Base-by-base conservation (phyloP, 83 land plant species). In the Thuja plicata region DNA sequence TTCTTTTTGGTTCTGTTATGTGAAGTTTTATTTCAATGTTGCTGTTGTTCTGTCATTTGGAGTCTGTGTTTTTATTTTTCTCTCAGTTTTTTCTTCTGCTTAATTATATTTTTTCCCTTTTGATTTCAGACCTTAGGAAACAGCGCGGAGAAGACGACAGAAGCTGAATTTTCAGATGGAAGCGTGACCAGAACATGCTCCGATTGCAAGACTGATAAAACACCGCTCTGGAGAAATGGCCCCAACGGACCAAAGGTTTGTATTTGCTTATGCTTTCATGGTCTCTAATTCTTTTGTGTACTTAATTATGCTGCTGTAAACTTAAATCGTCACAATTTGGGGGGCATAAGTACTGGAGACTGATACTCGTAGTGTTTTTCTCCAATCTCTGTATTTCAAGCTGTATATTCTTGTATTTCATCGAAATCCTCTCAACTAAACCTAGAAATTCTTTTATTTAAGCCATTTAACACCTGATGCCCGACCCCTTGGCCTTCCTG, bases 201-300 rank as follows among this genome's bases (percentile, higher is more conserved):
- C 13, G 90, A 90, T 24, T 90, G 91, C 82, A 88, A 88, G 79
- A 88, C 91, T 19, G 52, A 62, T n/a, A 88, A 57, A 86, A 90
- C 91, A 24, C 91, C 91, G 45, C 90, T 90, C 0, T 90, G 91
- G 91, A 90, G 91, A 77, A 90, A 90, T 17, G 91, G 91, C 32
- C 91, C 91, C 17, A 54, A 73, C 30, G 91, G 91, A 46, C 91
- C 91, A 37, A 90, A 90, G 91, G 91, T 90, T 7, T 79, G 41
- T 79, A 40, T 17, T 3, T 66, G n/a, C 8, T 76, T 30, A 76
- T 9, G 37, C 37, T 30, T 32, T 32, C 16, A 38, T 11, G 15
- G 79, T 76, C 32, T n/a, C 10, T 35, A 12, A 12, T 54, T 54
- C 19, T 54, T 0, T 54, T 52, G 2, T 52, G 55, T 52, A 13